Base-by-base conservation (phyloP, 345 rosid genomes). In the Gossypium stocksii region DNA sequence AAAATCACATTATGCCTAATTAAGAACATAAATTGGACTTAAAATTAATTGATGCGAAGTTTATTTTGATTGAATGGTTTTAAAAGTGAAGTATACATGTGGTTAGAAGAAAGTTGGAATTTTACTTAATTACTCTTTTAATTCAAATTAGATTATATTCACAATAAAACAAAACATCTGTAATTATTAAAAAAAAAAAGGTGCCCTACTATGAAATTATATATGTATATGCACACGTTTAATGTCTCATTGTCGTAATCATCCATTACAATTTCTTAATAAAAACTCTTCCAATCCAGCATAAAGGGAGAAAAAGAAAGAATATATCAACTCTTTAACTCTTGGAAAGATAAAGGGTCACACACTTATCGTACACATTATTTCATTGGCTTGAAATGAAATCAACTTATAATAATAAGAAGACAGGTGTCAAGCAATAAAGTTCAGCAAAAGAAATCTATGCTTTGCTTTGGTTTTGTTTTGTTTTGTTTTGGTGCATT, bases 381-480 rank as follows among this genome's bases (percentile, higher is more conserved):
- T 34, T 34, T 62, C 16, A 22, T 58, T 22, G 16, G 8, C 62
- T 22, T 22, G 2, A 34, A 34, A 34, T 13, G 3, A 62, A 71
- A 49, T 52, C 7, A 73, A 43, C 27, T 2, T 25, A 25, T 56
- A 20, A 71, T 63, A 29, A 63, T 54, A 77, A 67, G 22, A 74
- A 53, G 74, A 84, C 89, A 90, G 84, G 84, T 88, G 90, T 85
- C 91, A 22, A 77, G 59, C 84, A 78, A 80, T 79, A 82, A 87
- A 87, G 89, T 59, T 14, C 60, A 41, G 71, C 8, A 79, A 51
- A 76, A 83, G 74, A 86, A 82, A 82, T 67, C 72, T 27, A 56
- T 70, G 70, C 15, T 17, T 52, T 52, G 57, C 20, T 52, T 51
- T 51, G 19, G 70, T 12, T 17, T 52, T 52, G 57, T 19, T 52